Percentiles rank a stretch among this genome's conserved stretches.
Evolutionary conservation across 352 stramenopile species (phyloP).

Genomic region (Pythium periplocum): DNA sequence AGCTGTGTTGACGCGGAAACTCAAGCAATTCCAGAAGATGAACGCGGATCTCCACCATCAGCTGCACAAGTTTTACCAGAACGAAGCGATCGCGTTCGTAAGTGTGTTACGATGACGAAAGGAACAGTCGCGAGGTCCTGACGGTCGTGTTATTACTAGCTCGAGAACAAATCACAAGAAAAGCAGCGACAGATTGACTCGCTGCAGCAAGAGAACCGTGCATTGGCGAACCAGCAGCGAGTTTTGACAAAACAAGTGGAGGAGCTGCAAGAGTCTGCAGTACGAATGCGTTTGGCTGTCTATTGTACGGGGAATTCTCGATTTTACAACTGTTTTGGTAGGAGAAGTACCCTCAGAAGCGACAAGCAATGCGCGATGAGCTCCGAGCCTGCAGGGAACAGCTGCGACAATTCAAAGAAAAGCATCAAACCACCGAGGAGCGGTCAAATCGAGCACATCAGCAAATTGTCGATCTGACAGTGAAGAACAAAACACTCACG

Average conservation of each 20-base stretch:
- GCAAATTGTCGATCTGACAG: slow-evolving; percentile 43
- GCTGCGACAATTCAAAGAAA: slow-evolving; percentile 53
- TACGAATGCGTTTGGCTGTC: slow-evolving; percentile 4
- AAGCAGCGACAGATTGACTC: slow-evolving; percentile 57
- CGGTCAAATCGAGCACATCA: slow-evolving; percentile 40
- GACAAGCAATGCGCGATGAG: slow-evolving; percentile 48
- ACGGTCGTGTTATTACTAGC: slow-evolving; percentile 16
- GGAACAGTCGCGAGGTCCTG: background rate
- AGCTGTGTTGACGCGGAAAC: slow-evolving; percentile 28
- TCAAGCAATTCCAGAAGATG: slow-evolving; percentile 36
- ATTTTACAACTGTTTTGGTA: slow-evolving; percentile 9
- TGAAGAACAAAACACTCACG: slow-evolving; percentile 50
- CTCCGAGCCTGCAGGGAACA: slow-evolving; percentile 58
- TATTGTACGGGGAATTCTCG: background rate
- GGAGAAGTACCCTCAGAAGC: slow-evolving; percentile 47
- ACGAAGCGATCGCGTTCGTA: slow-evolving; percentile 45
- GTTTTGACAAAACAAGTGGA: slow-evolving; percentile 53
- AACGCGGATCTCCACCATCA: slow-evolving; percentile 41
- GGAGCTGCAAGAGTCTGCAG: slow-evolving; percentile 49
- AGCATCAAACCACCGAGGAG: slow-evolving; percentile 40
- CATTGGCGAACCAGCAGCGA: slow-evolving; percentile 49
- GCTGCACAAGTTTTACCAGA: slow-evolving; percentile 42
- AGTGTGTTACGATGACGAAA: background rate
- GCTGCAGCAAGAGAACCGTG: slow-evolving; percentile 51
- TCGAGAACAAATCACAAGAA: slow-evolving; percentile 65